Evolutionary conservation across 306 rosid genomes (phyloP).

Genomic region (Dalbergia cultrata): DNA sequence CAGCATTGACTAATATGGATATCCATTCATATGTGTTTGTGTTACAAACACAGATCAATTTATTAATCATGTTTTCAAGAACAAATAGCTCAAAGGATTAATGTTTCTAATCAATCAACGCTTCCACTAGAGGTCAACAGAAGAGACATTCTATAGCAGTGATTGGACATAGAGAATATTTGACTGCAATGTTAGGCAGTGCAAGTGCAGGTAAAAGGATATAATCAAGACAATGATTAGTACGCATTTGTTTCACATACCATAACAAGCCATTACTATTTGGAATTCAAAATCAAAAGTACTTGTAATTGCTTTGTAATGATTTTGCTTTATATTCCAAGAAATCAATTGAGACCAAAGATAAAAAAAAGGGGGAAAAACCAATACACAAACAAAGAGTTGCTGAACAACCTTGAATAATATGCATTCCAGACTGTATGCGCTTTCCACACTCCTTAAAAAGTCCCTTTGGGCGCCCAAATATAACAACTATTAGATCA

Average conservation of each 20-base stretch:
- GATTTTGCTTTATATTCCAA: slow-evolving; percentile 24
- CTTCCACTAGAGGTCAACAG: slow-evolving; percentile 36
- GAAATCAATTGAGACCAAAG: slow-evolving; percentile 33
- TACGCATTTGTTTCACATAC: slow-evolving; percentile 30
- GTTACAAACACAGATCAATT: slow-evolving; percentile 36
- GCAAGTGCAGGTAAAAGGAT: slow-evolving; percentile 24
- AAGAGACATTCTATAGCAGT: slow-evolving; percentile 21
- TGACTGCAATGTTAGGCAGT: background rate
- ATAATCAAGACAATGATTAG: slow-evolving; percentile 31
- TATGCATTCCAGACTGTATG: slow-evolving; percentile 82
- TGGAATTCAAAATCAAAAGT: slow-evolving; percentile 41
- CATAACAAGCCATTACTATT: slow-evolving; percentile 35
- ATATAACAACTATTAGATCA: slow-evolving; percentile 83
- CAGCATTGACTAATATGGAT: slow-evolving; percentile 23
- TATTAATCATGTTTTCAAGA: slow-evolving; percentile 24
- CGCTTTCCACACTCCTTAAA: slow-evolving; percentile 95
- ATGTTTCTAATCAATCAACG: slow-evolving; percentile 19
- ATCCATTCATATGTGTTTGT: slow-evolving; percentile 33
- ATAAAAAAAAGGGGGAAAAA: slow-evolving; percentile 33
- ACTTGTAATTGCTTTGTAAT: slow-evolving; percentile 25
- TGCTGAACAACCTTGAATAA: slow-evolving; percentile 69
- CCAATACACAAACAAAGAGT: slow-evolving; percentile 19
- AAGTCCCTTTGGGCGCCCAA: slow-evolving; percentile 95
- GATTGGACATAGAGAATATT: slow-evolving; percentile 30
- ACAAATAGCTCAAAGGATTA: slow-evolving; percentile 17